Percentiles rank a stretch among this genome's conserved stretches.
These are phyloP conservation scores for Lentinus polychrous DNA, from an alignment of 1,284 basidiomycete genomes.

Conservation along the genomic window DNA sequence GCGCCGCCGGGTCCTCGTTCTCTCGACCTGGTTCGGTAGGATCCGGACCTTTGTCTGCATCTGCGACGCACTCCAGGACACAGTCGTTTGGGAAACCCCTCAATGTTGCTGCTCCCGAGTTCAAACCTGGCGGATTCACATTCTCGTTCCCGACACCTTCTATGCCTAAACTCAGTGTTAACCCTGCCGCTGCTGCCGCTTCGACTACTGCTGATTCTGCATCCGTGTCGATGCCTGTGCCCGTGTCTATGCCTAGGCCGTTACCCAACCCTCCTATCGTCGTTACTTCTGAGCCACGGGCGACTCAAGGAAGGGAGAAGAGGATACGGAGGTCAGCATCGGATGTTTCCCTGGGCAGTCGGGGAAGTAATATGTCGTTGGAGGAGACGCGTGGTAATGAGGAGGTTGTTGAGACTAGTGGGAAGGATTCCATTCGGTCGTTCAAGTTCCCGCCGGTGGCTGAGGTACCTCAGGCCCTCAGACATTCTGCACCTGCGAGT, in stretches of 20 bases:
- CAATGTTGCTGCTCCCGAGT: constrained; percentile 72
- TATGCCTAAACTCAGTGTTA: not conserved
- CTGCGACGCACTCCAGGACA: constrained; percentile 43
- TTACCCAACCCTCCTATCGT: constrained; percentile 29
- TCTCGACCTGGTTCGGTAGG: constrained; percentile 17
- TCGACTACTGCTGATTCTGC: no score
- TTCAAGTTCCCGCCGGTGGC: constrained; percentile 64
- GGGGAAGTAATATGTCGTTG: constrained; percentile 12
- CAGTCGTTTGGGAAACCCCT: constrained; percentile 61
- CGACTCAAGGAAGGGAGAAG: constrained; percentile 68
- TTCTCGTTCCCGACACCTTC: constrained; percentile 61
- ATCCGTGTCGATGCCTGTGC: constrained; percentile 46
- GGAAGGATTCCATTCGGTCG: constrained; percentile 50
- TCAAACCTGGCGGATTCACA: constrained; percentile 67
- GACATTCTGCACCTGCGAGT: constrained; percentile 38
- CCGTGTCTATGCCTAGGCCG: constrained; percentile 25
- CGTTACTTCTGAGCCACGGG: constrained; percentile 23
- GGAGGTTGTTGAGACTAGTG: constrained; percentile 37
- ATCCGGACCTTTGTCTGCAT: constrained; percentile 20
- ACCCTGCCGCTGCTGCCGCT: not conserved
- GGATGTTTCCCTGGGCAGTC: constrained; percentile 25
- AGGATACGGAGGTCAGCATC: constrained; percentile 44
- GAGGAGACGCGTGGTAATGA: constrained; percentile 12
- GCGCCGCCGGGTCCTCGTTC: constrained; percentile 18
- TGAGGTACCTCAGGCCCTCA: constrained; percentile 43